Evolutionary conservation across 2,329 filamentous ascomycete species (phyloP).

Genomic region (Teratosphaeria viscida): DNA sequence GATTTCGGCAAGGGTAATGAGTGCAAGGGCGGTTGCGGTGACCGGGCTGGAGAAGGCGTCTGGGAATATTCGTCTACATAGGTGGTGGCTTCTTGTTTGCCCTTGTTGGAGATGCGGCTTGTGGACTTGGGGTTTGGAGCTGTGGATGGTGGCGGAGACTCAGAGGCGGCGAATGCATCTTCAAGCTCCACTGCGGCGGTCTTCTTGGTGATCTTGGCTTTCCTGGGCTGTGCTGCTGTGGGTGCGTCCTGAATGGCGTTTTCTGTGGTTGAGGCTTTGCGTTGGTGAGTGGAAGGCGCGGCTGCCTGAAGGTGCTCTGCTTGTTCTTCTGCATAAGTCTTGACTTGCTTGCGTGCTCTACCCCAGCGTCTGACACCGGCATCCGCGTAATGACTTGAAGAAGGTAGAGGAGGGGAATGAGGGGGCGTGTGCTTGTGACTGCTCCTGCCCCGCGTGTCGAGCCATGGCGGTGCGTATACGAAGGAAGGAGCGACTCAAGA

Average conservation of each 20-base stretch:
- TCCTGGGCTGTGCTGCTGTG: background rate
- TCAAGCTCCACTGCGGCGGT: background rate
- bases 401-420: background rate
- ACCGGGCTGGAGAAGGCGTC: background rate
- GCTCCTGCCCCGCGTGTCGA: background rate
- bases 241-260: background rate
- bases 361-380: slow-evolving; percentile 8
- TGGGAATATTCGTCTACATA: background rate
- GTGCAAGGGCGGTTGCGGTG: background rate
- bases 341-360: slow-evolving; percentile 11
- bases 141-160: background rate
- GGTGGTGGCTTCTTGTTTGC: background rate
- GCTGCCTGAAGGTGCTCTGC: slow-evolving; percentile 2
- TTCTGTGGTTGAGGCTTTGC: background rate
- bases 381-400: background rate
- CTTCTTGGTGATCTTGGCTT: background rate
- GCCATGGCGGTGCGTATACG: background rate
- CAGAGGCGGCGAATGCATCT: background rate
- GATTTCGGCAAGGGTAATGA: background rate
- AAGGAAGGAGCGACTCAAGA: too few relatives aligned
- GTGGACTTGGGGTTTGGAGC: background rate
- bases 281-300: background rate
- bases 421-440: background rate
- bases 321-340: slow-evolving; percentile 12
- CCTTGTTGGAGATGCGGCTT: background rate